Base-by-base conservation (phyloP, 208 protist species). In the Angomonas ambiguus region DNA sequence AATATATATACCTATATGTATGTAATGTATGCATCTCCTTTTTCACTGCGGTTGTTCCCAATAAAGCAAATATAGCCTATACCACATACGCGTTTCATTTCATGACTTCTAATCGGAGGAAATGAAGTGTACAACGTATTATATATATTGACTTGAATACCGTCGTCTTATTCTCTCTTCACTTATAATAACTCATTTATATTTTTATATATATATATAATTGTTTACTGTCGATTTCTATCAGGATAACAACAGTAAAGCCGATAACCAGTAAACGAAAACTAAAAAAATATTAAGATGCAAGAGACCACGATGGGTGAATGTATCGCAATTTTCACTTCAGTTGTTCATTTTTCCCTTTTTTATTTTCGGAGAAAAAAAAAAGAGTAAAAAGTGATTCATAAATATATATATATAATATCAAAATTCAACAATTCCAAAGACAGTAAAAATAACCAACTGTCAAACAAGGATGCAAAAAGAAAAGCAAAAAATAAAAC, bases 1-100 rank as follows among this genome's bases (percentile, higher is more conserved):
- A 57, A 51, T 11, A 64, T 49, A 64, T 51, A 49, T 55, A 55
- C 31, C 18, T 61, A 33, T 32, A 18, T 61, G 20, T 61, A 32
- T 61, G 22, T 61, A n/a, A n/a, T n/a, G n/a, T n/a, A n/a, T n/a
- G n/a, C n/a, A n/a, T n/a, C n/a, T n/a, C n/a, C n/a, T n/a, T n/a
- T n/a, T n/a, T n/a, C n/a, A n/a, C n/a, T n/a, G n/a, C n/a, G n/a
- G n/a, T n/a, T n/a, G n/a, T n/a, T n/a, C n/a, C n/a, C n/a, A n/a
- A n/a, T n/a, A n/a, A n/a, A n/a, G n/a, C n/a, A n/a, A n/a, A n/a
- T n/a, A n/a, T n/a, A n/a, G n/a, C n/a, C n/a, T n/a, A n/a, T n/a
- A n/a, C n/a, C n/a, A n/a, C n/a, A n/a, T n/a, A n/a, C n/a, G n/a
- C n/a, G 31, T 48, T 48, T 48, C 38, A 48, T 48, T 48, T 11